Conservation (phyloP, 306 rosid genomes). For the Pachyrhizus erosus region DNA sequence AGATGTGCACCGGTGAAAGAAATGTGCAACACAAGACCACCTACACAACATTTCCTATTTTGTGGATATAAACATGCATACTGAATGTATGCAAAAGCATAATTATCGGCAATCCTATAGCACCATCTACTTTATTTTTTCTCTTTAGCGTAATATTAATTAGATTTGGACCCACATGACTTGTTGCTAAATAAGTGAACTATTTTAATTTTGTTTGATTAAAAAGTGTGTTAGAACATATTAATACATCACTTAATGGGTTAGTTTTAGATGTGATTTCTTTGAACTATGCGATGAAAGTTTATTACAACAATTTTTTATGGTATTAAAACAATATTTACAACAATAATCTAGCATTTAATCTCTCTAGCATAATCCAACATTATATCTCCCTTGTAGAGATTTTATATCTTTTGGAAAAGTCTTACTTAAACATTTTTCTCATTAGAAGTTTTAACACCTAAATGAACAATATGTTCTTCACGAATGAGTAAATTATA, state of each 20-base stretch:
- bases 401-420: no score
- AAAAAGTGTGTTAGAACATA: not conserved
- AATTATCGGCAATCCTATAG: constrained; percentile 30
- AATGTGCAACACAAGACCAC: not conserved
- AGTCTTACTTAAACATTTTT: no score
- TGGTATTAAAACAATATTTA: not conserved
- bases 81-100: constrained; percentile 18
- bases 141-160: not conserved
- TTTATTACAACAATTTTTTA: no score
- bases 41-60: not conserved
- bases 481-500: not conserved
- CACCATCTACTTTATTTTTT: not conserved
- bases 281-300: not conserved
- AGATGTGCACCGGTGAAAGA: constrained; percentile 19
- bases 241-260: not conserved
- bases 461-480: not conserved
- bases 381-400: no score
- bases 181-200: not conserved
- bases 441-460: not conserved
- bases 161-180: not conserved
- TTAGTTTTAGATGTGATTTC: no score
- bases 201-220: not conserved
- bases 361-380: not conserved
- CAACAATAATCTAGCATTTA: no score
- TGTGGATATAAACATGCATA: constrained; percentile 25